Evolutionary conservation across 2,329 filamentous ascomycete genomes (phyloP).

Genomic region (Cladosporium sp.): DNA sequence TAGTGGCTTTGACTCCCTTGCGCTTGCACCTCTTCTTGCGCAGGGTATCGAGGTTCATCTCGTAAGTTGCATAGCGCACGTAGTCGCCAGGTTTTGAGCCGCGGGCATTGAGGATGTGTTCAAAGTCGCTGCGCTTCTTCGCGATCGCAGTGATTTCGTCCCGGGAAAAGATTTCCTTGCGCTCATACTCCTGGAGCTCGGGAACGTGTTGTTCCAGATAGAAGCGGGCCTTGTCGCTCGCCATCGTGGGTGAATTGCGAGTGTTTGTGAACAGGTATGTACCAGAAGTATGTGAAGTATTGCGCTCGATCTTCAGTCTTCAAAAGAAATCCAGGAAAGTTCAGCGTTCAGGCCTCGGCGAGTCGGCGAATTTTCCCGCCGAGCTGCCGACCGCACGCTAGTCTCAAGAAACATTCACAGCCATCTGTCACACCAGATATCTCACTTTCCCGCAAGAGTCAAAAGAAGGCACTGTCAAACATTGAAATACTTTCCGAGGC

Average conservation of each 20-base stretch:
- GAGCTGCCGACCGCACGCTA: no score
- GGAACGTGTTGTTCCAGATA: constrained; percentile 90
- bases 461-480: no score
- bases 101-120: constrained; percentile 82
- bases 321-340: constrained; percentile 1
- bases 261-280: not conserved
- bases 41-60: constrained; percentile 66
- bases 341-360: not conserved
- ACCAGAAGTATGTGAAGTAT: no score
- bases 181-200: constrained; percentile 86
- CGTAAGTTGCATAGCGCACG: constrained; percentile 73
- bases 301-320: no score
- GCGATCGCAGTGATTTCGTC: constrained; percentile 89
- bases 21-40: constrained; percentile 79
- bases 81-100: constrained; percentile 75
- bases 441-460: no score
- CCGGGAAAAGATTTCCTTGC: constrained; percentile 85
- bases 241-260: constrained; percentile 26
- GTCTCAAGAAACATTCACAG: no score
- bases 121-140: constrained; percentile 85
- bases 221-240: constrained; percentile 91
- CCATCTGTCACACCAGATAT: no score
- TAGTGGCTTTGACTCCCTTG: constrained; percentile 68
- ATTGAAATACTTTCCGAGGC: no score
- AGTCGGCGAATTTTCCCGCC: no score